Evolutionary conservation across 2,329 filamentous ascomycete genomes (phyloP).

Genomic region (Hypoxylon sp.): DNA sequence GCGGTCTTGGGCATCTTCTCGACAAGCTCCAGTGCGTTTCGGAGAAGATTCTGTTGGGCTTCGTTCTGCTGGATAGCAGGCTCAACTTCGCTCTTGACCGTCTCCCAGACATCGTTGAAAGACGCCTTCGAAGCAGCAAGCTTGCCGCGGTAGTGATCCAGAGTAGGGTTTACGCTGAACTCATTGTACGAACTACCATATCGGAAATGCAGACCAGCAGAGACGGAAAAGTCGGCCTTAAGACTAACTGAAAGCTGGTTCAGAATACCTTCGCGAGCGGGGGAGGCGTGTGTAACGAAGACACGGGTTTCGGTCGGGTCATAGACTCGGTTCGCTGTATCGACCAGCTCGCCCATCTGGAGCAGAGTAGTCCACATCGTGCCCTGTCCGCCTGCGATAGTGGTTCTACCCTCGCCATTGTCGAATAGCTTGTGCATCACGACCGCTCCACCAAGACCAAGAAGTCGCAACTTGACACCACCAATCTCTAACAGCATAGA

Average conservation of each 20-base stretch:
- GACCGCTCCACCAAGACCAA: slow-evolving; percentile 93
- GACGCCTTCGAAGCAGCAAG: slow-evolving; percentile 97
- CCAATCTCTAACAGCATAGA: slow-evolving; percentile 95
- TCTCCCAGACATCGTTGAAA: slow-evolving; percentile 99
- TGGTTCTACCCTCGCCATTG: slow-evolving; percentile 96
- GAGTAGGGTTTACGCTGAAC: slow-evolving; percentile 97
- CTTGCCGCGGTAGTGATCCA: slow-evolving; percentile 99
- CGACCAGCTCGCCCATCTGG: slow-evolving; percentile 97
- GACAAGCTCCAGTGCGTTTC: slow-evolving; percentile 93
- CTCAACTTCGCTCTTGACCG: slow-evolving; percentile 95
- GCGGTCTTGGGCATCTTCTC: slow-evolving; percentile 97
- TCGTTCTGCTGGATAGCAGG: slow-evolving; percentile 94
- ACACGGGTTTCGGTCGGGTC: slow-evolving; percentile 97
- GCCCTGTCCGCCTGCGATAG: slow-evolving; percentile 96
- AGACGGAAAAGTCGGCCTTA: slow-evolving; percentile 98
- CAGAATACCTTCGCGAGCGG: slow-evolving; percentile 92
- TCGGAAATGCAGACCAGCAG: slow-evolving; percentile 95
- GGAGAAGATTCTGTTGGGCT: slow-evolving; percentile 89
- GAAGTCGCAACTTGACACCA: slow-evolving; percentile 92
- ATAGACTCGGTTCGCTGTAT: slow-evolving; percentile 97
- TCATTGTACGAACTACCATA: slow-evolving; percentile 99
- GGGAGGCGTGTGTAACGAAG: slow-evolving; percentile 96
- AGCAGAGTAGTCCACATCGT: slow-evolving; percentile 99
- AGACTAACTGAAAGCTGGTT: slow-evolving; percentile 98
- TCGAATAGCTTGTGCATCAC: slow-evolving; percentile 99